These are phyloP conservation scores for Paspalum vaginatum DNA, from an alignment of 176 grass and related monocot species.

Conservation along the genomic window DNA sequence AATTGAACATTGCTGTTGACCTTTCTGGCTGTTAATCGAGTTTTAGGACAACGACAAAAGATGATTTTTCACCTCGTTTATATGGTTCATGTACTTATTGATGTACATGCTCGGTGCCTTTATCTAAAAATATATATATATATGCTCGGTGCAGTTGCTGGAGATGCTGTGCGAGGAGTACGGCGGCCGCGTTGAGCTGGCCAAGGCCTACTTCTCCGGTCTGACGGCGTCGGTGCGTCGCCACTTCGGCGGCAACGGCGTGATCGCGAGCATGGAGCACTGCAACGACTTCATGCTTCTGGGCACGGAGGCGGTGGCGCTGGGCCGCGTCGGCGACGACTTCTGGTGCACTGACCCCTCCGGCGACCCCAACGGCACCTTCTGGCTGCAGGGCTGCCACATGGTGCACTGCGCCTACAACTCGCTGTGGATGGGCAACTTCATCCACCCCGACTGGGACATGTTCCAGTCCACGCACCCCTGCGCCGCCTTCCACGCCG, in stretches of 20 bases:
- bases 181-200: slow-evolving; percentile 77
- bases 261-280: slow-evolving; percentile 98
- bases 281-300: slow-evolving; percentile 98
- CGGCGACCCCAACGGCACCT: slow-evolving; percentile 89
- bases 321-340: slow-evolving; percentile 89
- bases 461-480: slow-evolving; percentile 99
- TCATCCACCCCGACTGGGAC: slow-evolving; percentile 99
- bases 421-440: slow-evolving; percentile 94
- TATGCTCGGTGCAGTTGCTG: slow-evolving; percentile 51
- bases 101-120: too few species aligned
- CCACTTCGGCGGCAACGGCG: slow-evolving; percentile 88
- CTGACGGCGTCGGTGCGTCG: slow-evolving; percentile 74
- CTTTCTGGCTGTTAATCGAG: too few species aligned
- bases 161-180: slow-evolving; percentile 95
- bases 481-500: slow-evolving; percentile 88
- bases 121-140: too few species aligned
- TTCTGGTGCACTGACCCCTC: slow-evolving; percentile 93
- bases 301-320: slow-evolving; percentile 76
- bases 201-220: slow-evolving; percentile 70
- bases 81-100: too few species aligned
- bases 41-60: too few species aligned
- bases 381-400: slow-evolving; percentile 97
- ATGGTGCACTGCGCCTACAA: slow-evolving; percentile 99
- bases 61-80: too few species aligned
- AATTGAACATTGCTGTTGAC: too few species aligned